Evolutionary conservation across 306 rosid genomes (phyloP).

Genomic region (Lagenaria siceraria): DNA sequence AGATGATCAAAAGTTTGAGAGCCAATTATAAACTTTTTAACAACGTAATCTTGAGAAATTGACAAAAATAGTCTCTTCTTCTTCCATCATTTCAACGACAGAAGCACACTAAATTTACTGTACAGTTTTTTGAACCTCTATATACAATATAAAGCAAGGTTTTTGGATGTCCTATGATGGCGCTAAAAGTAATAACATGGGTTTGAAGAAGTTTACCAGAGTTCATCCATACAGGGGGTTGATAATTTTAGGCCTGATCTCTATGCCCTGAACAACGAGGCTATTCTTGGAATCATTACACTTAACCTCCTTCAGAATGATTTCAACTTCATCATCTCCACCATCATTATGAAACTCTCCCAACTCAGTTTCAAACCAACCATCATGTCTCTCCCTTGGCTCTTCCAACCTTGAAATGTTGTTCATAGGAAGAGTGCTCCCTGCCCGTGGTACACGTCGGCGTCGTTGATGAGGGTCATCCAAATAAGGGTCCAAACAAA

Average conservation of each 20-base stretch:
- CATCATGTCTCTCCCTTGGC: constrained; percentile 5
- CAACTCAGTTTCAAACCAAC: constrained; percentile 8
- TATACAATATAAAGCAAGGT: neutral
- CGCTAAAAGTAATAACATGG: neutral
- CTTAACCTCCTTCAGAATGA: neutral
- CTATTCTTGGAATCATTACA: neutral
- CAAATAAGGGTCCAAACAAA: constrained; percentile 8
- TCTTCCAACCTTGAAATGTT: neutral
- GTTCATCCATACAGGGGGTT: neutral
- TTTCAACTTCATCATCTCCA: constrained; percentile 4
- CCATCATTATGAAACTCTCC: constrained; percentile 7
- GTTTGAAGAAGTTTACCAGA: neutral
- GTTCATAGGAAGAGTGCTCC: neutral
- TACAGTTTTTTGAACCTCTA: neutral
- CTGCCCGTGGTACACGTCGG: neutral
- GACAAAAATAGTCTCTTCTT: too few relatives aligned
- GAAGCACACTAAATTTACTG: too few relatives aligned
- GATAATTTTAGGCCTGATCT: constrained; percentile 4
- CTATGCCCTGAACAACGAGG: constrained; percentile 8
- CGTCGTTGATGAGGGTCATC: neutral
- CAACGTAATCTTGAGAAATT: too few relatives aligned
- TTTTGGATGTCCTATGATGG: neutral
- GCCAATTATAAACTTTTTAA: too few relatives aligned
- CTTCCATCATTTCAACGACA: too few relatives aligned
- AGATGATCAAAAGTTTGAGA: too few relatives aligned